These are phyloP conservation scores for Didymella pinodella DNA, from an alignment of 2,329 filamentous ascomycete genomes.

Conservation along the genomic window DNA sequence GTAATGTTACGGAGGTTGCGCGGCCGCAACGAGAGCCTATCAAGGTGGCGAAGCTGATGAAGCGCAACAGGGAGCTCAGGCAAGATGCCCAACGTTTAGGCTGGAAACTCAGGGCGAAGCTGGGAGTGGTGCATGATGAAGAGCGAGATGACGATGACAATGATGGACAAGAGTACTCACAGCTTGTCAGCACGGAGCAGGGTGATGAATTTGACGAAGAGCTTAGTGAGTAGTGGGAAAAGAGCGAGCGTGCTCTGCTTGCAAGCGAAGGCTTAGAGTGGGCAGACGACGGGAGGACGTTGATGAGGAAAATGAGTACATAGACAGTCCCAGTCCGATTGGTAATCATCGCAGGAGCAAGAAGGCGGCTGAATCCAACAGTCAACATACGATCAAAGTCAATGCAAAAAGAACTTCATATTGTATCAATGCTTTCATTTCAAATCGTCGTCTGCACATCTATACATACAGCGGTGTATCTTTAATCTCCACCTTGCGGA, in stretches of 20 bases:
- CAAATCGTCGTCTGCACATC: conserved; percentile 34
- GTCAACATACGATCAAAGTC: neutral
- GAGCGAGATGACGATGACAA: neutral
- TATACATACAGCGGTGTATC: conserved; percentile 41
- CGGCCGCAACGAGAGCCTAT: too few relatives aligned
- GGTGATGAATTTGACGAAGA: neutral
- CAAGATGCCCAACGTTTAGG: neutral
- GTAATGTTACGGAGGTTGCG: too few relatives aligned
- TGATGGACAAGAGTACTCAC: neutral
- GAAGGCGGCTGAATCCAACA: neutral
- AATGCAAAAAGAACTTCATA: neutral
- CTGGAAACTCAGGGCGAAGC: neutral
- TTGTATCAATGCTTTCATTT: conserved; percentile 39
- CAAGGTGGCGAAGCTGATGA: neutral
- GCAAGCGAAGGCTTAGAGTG: conserved; percentile 1
- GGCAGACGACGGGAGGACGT: neutral
- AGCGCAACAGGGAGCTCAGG: neutral
- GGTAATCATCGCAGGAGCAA: neutral
- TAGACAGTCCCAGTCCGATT: neutral
- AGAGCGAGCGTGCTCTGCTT: neutral
- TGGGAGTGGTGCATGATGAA: neutral
- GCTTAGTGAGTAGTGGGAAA: neutral
- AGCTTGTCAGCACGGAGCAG: neutral
- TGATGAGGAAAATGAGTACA: neutral
- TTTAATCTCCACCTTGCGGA: conserved; percentile 8